Conservation (phyloP, 1,139 yeast genomes). For the Blastobotrys illinoisensis region DNA sequence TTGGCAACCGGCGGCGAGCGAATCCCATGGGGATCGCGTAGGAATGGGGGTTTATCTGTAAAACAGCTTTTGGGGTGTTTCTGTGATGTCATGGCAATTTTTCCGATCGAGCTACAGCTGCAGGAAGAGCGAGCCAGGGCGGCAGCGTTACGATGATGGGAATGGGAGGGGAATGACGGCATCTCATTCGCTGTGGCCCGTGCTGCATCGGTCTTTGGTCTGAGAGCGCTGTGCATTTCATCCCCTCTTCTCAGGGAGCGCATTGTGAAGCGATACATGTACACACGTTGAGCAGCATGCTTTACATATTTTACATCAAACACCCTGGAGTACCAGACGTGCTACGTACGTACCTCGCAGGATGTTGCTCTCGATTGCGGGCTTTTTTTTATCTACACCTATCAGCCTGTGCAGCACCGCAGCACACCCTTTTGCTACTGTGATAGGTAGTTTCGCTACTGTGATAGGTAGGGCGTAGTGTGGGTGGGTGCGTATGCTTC, state of each 20-base stretch:
- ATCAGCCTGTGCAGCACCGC: neutral
- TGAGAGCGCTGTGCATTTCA: neutral
- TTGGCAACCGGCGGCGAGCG: neutral
- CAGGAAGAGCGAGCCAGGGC: neutral
- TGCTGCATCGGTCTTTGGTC: neutral
- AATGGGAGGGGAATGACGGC: neutral
- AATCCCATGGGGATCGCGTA: neutral
- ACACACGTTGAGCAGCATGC: neutral
- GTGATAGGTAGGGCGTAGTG: neutral
- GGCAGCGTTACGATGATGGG: neutral
- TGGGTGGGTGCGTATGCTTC: neutral
- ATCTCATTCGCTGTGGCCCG: neutral
- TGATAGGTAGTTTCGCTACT: too few relatives aligned
- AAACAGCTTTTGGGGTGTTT: neutral
- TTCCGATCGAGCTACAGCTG: neutral
- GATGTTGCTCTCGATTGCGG: neutral
- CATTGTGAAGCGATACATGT: neutral
- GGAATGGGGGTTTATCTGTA: neutral
- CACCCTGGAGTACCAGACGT: neutral
- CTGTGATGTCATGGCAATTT: neutral
- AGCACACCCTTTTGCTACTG: too few relatives aligned
- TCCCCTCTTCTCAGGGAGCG: neutral
- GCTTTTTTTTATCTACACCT: neutral
- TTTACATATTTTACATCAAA: neutral
- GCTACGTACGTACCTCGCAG: neutral